Conservation (phyloP, 129 eudicot species). For the Flaveria brownii region DNA sequence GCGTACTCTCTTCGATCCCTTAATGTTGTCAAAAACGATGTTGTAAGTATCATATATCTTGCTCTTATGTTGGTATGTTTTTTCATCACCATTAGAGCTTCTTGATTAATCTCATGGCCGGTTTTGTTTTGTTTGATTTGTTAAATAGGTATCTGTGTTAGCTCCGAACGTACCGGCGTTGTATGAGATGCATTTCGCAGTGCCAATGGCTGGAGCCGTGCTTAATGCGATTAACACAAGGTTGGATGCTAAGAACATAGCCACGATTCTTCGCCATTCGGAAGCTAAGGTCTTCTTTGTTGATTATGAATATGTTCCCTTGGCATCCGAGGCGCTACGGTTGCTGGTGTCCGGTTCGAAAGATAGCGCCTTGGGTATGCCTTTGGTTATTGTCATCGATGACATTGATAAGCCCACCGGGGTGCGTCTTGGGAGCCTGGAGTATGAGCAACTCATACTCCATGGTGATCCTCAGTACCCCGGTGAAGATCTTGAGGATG, state of each 20-base stretch:
- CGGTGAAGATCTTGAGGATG: slow-evolving; percentile 43
- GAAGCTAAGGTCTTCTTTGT: slow-evolving; percentile 70
- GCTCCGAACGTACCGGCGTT: slow-evolving; percentile 76
- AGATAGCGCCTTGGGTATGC: slow-evolving; percentile 15
- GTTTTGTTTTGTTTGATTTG: background rate
- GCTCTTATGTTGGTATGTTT: too few species aligned
- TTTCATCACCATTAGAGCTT: background rate
- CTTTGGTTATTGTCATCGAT: slow-evolving; percentile 56
- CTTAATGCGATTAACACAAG: slow-evolving; percentile 68
- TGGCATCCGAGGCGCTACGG: slow-evolving; percentile 54
- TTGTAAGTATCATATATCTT: slow-evolving; percentile 36
- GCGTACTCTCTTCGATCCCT: slow-evolving; percentile 58
- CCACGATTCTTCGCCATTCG: slow-evolving; percentile 62
- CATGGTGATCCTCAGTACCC: slow-evolving; percentile 38
- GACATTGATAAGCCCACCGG: slow-evolving; percentile 57
- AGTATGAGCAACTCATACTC: slow-evolving; percentile 57
- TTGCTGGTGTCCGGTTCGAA: slow-evolving; percentile 29
- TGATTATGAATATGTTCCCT: slow-evolving; percentile 45
- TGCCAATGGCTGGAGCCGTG: slow-evolving; percentile 75
- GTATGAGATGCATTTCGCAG: slow-evolving; percentile 71
- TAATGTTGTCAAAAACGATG: slow-evolving; percentile 51
- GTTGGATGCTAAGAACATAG: slow-evolving; percentile 57
- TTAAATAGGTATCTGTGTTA: slow-evolving; percentile 58
- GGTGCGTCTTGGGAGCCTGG: slow-evolving; percentile 48
- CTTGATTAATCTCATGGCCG: background rate